phyloP scores from a whole-genome alignment of 345 rosid genomes.

The Populus nigra region DNA sequence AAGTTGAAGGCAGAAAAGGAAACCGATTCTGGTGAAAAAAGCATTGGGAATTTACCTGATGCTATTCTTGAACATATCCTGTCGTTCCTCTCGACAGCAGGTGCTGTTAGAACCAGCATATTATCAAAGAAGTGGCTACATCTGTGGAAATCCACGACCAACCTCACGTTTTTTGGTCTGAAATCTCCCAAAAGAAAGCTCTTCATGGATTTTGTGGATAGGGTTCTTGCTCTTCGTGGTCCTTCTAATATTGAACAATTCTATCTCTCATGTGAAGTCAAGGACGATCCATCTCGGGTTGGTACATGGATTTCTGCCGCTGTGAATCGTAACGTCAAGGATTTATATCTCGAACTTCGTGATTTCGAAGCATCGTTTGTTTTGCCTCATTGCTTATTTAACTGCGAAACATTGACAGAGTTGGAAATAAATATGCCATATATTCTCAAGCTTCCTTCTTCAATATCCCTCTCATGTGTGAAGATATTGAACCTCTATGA shows the following conservation, averaged over 20 bases:
- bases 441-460: background rate
- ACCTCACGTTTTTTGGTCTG: background rate
- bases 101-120: constrained; percentile 6
- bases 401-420: background rate
- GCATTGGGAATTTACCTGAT: constrained; percentile 3
- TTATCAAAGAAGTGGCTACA: constrained; percentile 9
- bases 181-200: background rate
- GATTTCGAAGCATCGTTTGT: background rate
- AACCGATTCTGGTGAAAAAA: background rate
- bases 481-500: background rate
- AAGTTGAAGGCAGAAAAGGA: no score
- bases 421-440: background rate
- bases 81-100: constrained; percentile 2
- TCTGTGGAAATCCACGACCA: constrained; percentile 10
- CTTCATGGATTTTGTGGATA: constrained; percentile 17
- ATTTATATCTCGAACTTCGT: background rate
- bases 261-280: background rate
- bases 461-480: background rate
- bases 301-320: background rate
- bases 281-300: background rate
- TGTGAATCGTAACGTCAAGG: background rate
- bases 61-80: constrained; percentile 5
- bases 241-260: background rate
- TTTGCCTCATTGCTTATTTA: background rate
- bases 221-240: constrained; percentile 3